Base-by-base conservation (phyloP, 768 basidiomycete species). In the Mycena filopes region DNA sequence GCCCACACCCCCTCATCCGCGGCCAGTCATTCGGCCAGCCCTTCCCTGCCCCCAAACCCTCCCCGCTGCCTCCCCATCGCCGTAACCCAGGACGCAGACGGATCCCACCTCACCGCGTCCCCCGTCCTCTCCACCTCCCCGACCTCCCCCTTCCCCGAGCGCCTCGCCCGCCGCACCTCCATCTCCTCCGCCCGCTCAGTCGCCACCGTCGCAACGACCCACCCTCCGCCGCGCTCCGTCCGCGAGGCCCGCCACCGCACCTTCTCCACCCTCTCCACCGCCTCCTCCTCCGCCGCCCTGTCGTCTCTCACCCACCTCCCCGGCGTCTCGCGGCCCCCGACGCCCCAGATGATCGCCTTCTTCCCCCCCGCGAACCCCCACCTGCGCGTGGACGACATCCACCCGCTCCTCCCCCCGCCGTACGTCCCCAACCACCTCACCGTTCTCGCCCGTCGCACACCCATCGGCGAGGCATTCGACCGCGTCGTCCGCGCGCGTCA, bases 1-100 rank as follows among this genome's bases (percentile, higher is more conserved):
- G 89, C 18, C 91, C 90, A 0, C 92, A 93, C 72, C 92, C 91
- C 9, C 82, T 93, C 55, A 92, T 93, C 67, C 88, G 92, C 59
- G 91, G 90, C 11, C 83, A 88, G 66, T 91, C 91, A 0, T 87
- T 84, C 63, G 87, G 89, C 8, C 82, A 83, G 55, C 77, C 82
- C 4, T 76, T 79, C 75, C 70, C 77, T 74, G 67, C 82, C 70
- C 51, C 83, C 76, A 79, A 86, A 73, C 85, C 86, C 43, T 74
- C 81, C 1, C 84, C 86, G 45, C 79, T 90, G 16, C 80, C n/a
- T 86, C 11, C 89, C 91, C 38, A 81, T 92, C 55, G 87, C 88
- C 2, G 84, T 89, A 46, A 84, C 86, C 11, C 80, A 86, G 21
- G 85, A 86, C 63, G 75, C 79, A 63, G 67, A 75, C 41, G 63